Evolutionary conservation across 1,284 basidiomycete genomes (phyloP), one percentile per base, ranked within the genome.

Genomic region (Austropuccinia psidii): DNA sequence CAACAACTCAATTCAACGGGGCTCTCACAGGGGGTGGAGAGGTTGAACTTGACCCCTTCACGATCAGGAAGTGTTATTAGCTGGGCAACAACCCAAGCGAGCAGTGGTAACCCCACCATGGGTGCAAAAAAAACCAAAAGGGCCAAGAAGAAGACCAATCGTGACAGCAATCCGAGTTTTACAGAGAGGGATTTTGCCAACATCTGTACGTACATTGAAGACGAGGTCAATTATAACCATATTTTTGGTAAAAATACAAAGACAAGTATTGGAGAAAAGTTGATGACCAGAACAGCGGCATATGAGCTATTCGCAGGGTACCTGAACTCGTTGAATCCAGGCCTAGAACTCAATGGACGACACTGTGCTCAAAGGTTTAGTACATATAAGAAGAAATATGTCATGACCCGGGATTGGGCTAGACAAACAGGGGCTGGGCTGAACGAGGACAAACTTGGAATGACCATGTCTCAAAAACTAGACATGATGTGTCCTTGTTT

Each of bases 121-220:
- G n/a, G n/a, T n/a, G n/a, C n/a, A n/a, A n/a, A n/a, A n/a, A n/a
- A n/a, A n/a, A n/a, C n/a, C n/a, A n/a, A n/a, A n/a, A n/a, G n/a
- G n/a, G n/a, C n/a, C n/a, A n/a, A n/a, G n/a, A n/a, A n/a, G n/a
- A n/a, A n/a, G n/a, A n/a, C n/a, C n/a, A n/a, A n/a, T n/a, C n/a
- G n/a, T n/a, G 39, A 45, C 37, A 17, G 19, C 37, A 60, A 24
- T 41, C 58, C 58, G 21, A 33, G 17, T 4, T 58, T 58, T 24
- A n/a, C 15, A 6, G 35, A 39, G 13, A 21, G 31, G n/a, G 60
- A 62, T 27, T 62, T 24, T 29, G 15, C 41, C 24, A 45, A 62
- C 24, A 27, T 62, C 19, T 62, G 60, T 19, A 43, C 39, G 11
- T 62, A 62, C 60, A 37, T 62, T 21, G 60, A 41, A n/a, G 60